Evolutionary conservation across 2,329 filamentous ascomycete species (phyloP).

Genomic region (Penicillium sp.): DNA sequence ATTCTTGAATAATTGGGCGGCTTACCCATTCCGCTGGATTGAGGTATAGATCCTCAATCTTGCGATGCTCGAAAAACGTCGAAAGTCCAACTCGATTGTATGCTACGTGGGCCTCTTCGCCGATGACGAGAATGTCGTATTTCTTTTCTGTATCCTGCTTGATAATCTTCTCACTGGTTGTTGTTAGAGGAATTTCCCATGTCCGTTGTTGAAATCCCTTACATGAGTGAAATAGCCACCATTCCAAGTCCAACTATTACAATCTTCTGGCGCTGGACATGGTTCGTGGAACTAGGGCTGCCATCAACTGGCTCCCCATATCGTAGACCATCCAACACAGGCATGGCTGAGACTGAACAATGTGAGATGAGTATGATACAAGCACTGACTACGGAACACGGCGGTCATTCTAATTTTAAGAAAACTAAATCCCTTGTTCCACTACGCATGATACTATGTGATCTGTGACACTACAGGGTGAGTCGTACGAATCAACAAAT

Average conservation of each 20-base stretch:
- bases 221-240: slow-evolving; percentile 90
- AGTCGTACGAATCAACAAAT: background rate
- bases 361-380: slow-evolving; percentile 1
- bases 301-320: slow-evolving; percentile 26
- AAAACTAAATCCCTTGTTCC: background rate
- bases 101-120: slow-evolving; percentile 82
- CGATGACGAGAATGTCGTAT: slow-evolving; percentile 81
- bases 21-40: slow-evolving; percentile 79
- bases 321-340: slow-evolving; percentile 31
- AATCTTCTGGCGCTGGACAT: slow-evolving; percentile 56
- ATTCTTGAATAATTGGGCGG: background rate
- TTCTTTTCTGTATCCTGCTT: slow-evolving; percentile 78
- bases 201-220: slow-evolving; percentile 43
- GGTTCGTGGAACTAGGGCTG: slow-evolving; percentile 13
- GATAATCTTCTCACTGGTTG: slow-evolving; percentile 74
- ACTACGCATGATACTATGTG: background rate
- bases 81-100: slow-evolving; percentile 91
- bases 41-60: slow-evolving; percentile 83
- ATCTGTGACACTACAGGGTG: background rate
- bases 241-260: slow-evolving; percentile 88
- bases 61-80: slow-evolving; percentile 82
- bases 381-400: slow-evolving; percentile 4
- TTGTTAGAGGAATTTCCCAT: slow-evolving; percentile 6
- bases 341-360: slow-evolving; percentile 23
- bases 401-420: slow-evolving; percentile 14